These are phyloP conservation scores for Hygrophorus russula DNA, from an alignment of 768 basidiomycete genomes.

Conservation along the genomic window DNA sequence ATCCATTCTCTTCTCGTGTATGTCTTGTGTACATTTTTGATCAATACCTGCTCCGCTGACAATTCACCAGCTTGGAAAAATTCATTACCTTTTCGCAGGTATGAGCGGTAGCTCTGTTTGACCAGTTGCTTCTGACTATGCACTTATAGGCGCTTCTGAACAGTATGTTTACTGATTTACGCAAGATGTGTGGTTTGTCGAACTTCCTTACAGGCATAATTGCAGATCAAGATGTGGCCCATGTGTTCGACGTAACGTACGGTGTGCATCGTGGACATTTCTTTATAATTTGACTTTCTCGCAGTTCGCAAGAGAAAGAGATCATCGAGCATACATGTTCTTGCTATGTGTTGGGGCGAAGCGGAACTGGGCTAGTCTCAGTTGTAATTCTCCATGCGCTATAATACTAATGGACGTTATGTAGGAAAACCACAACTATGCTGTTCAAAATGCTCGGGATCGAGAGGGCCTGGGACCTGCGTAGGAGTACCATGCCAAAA, in stretches of 20 bases:
- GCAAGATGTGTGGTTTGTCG: not conserved
- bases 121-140: conserved; percentile 8
- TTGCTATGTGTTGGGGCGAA: conserved; percentile 58
- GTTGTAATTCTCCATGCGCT: not conserved
- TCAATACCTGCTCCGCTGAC: not conserved
- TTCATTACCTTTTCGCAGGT: conserved; percentile 32
- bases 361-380: conserved; percentile 52
- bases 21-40: conserved; percentile 12
- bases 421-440: conserved; percentile 68
- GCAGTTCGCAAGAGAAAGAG: conserved; percentile 34
- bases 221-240: conserved; percentile 35
- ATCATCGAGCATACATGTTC: conserved; percentile 51
- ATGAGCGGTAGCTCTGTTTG: conserved; percentile 4
- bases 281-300: not conserved
- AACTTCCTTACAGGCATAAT: conserved; percentile 28
- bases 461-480: conserved; percentile 40
- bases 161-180: conserved; percentile 15
- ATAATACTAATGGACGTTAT: not conserved
- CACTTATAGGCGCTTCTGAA: conserved; percentile 20
- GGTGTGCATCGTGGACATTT: conserved; percentile 4
- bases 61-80: conserved; percentile 28
- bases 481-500: conserved; percentile 23
- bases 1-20: conserved; percentile 52
- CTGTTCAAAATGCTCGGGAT: conserved; percentile 66
- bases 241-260: conserved; percentile 34